phyloP scores from a whole-genome alignment of 805 yeast species.

The Ogataea wickerhamii region DNA sequence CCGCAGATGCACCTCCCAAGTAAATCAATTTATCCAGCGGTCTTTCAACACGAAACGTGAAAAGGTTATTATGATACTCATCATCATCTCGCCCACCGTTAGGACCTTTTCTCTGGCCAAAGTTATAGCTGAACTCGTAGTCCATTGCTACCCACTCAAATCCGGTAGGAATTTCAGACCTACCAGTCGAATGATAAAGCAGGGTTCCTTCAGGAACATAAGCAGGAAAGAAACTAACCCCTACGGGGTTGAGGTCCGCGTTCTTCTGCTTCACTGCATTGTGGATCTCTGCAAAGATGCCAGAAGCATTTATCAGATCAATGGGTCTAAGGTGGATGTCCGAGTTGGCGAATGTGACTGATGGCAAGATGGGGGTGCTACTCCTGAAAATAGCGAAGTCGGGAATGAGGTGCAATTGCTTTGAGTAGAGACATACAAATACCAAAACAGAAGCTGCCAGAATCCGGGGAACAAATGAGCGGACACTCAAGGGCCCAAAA shows the following conservation, averaged over 20 bases:
- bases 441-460: too few species aligned
- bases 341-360: conserved; percentile 24
- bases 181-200: conserved; percentile 49
- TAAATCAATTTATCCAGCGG: conserved; percentile 49
- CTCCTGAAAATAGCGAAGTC: too few species aligned
- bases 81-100: neutral
- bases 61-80: conserved; percentile 22
- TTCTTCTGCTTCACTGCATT: conserved; percentile 51
- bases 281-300: conserved; percentile 52
- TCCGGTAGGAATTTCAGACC: conserved; percentile 38
- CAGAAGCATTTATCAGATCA: conserved; percentile 47
- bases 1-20: conserved; percentile 70
- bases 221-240: conserved; percentile 59
- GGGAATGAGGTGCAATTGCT: too few species aligned
- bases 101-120: conserved; percentile 26
- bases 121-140: conserved; percentile 54
- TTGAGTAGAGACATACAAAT: too few species aligned
- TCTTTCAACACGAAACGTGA: conserved; percentile 45
- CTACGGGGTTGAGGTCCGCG: conserved; percentile 50
- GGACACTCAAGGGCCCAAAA: too few species aligned
- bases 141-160: conserved; percentile 68
- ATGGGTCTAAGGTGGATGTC: conserved; percentile 27
- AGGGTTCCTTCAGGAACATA: conserved; percentile 56
- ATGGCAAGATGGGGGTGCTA: too few species aligned
- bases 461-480: too few species aligned